These are phyloP conservation scores for Petunia axillaris DNA, from an alignment of 257 asterid species.

Conservation along the genomic window DNA sequence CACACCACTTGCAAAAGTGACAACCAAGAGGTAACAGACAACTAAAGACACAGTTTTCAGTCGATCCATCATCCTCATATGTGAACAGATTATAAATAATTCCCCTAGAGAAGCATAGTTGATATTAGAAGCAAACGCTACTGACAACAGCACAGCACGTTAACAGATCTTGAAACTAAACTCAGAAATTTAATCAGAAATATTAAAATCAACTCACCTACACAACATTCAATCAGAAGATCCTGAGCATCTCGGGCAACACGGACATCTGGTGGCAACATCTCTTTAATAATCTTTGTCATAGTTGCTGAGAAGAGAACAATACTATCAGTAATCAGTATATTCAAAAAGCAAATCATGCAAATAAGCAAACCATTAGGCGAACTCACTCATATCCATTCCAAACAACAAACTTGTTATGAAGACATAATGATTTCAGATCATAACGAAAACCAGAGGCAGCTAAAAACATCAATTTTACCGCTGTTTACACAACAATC, in stretches of 20 bases:
- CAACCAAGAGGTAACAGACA: neutral
- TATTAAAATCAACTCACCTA: conserved; percentile 52
- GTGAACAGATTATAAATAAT: neutral
- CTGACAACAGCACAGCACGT: neutral
- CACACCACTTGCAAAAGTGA: neutral
- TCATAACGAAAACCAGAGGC: neutral
- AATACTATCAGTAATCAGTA: neutral
- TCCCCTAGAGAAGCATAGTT: neutral
- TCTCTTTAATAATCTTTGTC: conserved; percentile 67
- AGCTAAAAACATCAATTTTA: neutral
- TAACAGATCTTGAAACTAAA: neutral
- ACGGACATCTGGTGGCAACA: conserved; percentile 99
- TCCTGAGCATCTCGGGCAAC: conserved; percentile 98
- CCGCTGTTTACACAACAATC: neutral
- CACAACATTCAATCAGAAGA: conserved; percentile 95
- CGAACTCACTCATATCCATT: neutral
- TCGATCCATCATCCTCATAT: neutral
- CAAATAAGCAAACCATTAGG: neutral
- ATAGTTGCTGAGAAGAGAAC: conserved; percentile 43
- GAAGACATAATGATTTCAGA: neutral
- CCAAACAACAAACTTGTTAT: neutral
- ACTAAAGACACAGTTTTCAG: neutral
- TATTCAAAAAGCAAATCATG: neutral
- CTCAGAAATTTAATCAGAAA: neutral
- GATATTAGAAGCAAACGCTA: neutral